These are phyloP conservation scores for Ceratocystis huliohia DNA, from an alignment of 2,329 filamentous ascomycete species.

Conservation along the genomic window DNA sequence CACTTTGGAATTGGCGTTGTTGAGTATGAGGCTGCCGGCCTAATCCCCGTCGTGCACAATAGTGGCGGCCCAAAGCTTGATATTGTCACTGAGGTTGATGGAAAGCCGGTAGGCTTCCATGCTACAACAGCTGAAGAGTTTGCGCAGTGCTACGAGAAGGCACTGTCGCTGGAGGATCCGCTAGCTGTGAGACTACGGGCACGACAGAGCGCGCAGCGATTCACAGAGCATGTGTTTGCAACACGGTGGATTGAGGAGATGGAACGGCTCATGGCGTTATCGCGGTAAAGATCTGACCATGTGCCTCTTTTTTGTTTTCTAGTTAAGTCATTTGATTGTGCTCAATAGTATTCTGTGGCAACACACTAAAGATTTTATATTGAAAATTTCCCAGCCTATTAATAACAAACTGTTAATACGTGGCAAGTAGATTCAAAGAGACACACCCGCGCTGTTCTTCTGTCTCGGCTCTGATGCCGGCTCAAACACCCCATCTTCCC, in stretches of 20 bases:
- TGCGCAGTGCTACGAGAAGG: slow-evolving; percentile 65
- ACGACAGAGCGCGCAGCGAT: slow-evolving; percentile 64
- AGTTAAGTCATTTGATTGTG: background rate
- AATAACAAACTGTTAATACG: too few species aligned
- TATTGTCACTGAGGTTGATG: slow-evolving; percentile 74
- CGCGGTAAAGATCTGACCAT: slow-evolving; percentile 21
- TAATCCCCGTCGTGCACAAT: slow-evolving; percentile 87
- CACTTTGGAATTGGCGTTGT: slow-evolving; percentile 98
- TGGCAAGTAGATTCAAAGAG: slow-evolving; percentile 25
- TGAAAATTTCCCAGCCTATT: too few species aligned
- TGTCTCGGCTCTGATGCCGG: slow-evolving; percentile 67
- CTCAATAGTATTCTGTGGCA: slow-evolving; percentile 10
- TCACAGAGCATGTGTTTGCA: slow-evolving; percentile 78
- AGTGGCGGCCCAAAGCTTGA: slow-evolving; percentile 87
- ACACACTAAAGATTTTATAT: background rate
- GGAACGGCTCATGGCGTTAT: slow-evolving; percentile 51
- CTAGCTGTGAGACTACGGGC: slow-evolving; percentile 64
- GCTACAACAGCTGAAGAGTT: slow-evolving; percentile 69
- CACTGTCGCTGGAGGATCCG: slow-evolving; percentile 58
- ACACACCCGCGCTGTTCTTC: slow-evolving; percentile 54
- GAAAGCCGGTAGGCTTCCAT: slow-evolving; percentile 70
- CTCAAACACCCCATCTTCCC: slow-evolving; percentile 58
- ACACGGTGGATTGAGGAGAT: slow-evolving; percentile 66
- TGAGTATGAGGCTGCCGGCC: slow-evolving; percentile 89
- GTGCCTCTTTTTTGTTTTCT: background rate